These are phyloP conservation scores for Metschnikowia arizonensis DNA, from an alignment of 805 yeast species.

Conservation along the genomic window DNA sequence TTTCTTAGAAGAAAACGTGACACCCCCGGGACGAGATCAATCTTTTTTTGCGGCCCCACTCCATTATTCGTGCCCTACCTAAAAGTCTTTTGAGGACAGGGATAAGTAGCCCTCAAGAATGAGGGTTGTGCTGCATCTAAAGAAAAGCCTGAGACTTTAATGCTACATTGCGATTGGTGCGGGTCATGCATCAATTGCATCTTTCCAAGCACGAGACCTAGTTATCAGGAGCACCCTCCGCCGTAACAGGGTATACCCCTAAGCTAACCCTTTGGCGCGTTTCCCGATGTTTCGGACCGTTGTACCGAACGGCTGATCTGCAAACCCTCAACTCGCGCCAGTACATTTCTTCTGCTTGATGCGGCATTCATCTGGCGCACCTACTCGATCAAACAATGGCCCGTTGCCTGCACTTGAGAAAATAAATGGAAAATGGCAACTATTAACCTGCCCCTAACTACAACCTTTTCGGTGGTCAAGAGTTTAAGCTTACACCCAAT, in stretches of 20 bases:
- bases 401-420: neutral
- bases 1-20: neutral
- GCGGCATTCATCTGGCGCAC: conserved; percentile 2
- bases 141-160: neutral
- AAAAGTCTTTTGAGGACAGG: neutral
- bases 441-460: neutral
- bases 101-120: neutral
- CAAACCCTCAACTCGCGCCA: conserved; percentile 1
- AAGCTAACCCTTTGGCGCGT: neutral
- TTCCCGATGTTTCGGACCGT: neutral
- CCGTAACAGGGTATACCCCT: neutral
- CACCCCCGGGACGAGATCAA: neutral
- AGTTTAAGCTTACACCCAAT: neutral
- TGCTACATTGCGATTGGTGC: neutral
- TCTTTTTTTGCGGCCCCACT: neutral
- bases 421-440: neutral
- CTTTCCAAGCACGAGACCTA: neutral
- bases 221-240: neutral
- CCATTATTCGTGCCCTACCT: neutral
- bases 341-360: conserved; percentile 1
- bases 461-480: neutral
- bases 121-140: neutral
- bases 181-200: neutral
- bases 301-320: conserved; percentile 2
- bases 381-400: neutral